Evolutionary conservation across 805 yeast genomes (phyloP).

Genomic region (Kodamaea laetipori): DNA sequence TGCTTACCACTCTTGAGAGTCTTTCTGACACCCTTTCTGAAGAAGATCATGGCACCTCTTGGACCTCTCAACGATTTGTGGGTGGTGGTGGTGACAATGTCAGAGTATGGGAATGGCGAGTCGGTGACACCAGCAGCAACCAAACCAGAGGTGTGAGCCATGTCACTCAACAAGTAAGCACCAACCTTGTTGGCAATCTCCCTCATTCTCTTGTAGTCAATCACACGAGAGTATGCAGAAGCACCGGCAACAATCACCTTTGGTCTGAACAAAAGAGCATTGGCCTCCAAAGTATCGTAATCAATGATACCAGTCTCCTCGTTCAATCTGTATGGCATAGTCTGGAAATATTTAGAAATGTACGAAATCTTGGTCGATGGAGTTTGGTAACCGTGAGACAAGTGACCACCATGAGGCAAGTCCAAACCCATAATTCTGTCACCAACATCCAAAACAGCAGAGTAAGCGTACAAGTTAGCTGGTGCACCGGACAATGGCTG

Average conservation of each 20-base stretch:
- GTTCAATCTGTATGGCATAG: conserved; percentile 97
- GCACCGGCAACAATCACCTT: conserved; percentile 97
- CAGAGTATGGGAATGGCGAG: conserved; percentile 96
- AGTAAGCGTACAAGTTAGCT: conserved; percentile 95
- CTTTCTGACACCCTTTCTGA: conserved; percentile 92
- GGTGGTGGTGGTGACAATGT: conserved; percentile 96
- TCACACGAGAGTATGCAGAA: conserved; percentile 94
- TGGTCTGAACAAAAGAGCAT: conserved; percentile 91
- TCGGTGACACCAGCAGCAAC: conserved; percentile 95
- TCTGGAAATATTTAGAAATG: conserved; percentile 94
- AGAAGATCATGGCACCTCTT: conserved; percentile 99
- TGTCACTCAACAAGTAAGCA: conserved; percentile 93
- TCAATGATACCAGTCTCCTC: conserved; percentile 92
- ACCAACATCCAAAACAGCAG: conserved; percentile 91
- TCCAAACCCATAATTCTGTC: conserved; percentile 98
- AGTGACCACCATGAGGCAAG: conserved; percentile 98
- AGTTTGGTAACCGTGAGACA: conserved; percentile 98
- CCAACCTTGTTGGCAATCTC: conserved; percentile 96
- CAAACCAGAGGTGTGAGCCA: conserved; percentile 98
- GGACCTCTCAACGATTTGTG: conserved; percentile 99
- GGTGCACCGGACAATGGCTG: conserved; percentile 97
- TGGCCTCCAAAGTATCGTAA: conserved; percentile 91
- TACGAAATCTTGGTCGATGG: conserved; percentile 91
- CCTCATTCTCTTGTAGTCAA: conserved; percentile 96
- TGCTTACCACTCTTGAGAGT: conserved; percentile 92